Evolutionary conservation across 2,329 filamentous ascomycete genomes (phyloP), one percentile per base, ranked within the genome.

Genomic region (Diaporthe vexans): DNA sequence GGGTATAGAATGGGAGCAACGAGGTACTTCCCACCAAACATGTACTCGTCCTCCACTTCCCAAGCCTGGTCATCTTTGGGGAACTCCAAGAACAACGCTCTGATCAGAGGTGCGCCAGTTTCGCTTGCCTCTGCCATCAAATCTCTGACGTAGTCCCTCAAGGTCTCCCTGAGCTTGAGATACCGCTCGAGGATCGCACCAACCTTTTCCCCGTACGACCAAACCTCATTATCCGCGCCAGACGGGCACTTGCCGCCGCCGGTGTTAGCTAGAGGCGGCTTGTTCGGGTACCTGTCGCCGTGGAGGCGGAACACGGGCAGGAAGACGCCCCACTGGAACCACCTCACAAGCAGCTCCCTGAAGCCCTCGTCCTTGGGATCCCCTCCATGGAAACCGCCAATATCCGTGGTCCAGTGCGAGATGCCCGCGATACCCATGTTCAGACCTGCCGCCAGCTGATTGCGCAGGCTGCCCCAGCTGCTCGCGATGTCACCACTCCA

Each of bases 341-440:
- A 93, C 2, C 92, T 83, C 1, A 91, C 88, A 74, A 93, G 90
- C 0, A 93, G 82, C 78, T 93, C 91, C 10, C 90, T 85, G 81
- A 93, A 93, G 0, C 78, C 83, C 1, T 83, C 81, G 61, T 91
- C 87, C 0, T 84, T 80, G 0, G 91, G 89, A 75, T 91, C 85
- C 0, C 91, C 91, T 7, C 91, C 91, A 78, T 93, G 91, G 78
- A 94, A 93, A 0, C 92, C 92, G 1, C 92, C 91, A 70, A 93
- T 93, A 77, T 93, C 91, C 0, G 91, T 93, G 0, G 91, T 93
- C 90, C 90, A 93, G 91, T 91, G 93, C 0, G 90, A 87, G 13
- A 93, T 85, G 0, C 91, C 91, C 0, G 90, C 85, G 6, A 93
- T 82, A 0, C 90, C 91, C 88, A 92, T 92, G 78, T 92, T 91